Conservation (phyloP, 2,329 filamentous ascomycete species). For the Calonectria crousiana region DNA sequence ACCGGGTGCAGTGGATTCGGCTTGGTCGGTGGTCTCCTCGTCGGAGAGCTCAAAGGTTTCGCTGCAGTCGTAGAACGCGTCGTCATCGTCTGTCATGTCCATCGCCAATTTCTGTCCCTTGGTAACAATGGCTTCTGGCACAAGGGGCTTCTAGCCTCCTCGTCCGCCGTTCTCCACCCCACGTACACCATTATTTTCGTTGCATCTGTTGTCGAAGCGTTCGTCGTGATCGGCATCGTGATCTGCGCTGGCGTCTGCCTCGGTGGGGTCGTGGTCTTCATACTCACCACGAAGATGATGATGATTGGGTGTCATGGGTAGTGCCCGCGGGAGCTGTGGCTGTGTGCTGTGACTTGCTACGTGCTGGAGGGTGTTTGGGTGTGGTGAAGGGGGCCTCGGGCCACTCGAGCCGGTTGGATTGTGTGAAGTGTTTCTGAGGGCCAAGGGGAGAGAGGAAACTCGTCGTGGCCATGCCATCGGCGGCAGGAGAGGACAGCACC, state of each 20-base stretch:
- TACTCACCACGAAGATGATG: conserved; percentile 65
- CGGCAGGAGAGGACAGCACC: conserved; percentile 66
- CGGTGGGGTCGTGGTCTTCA: conserved; percentile 42
- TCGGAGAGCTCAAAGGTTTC: conserved; percentile 25
- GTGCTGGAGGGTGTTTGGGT: conserved; percentile 53
- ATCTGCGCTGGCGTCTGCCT: conserved; percentile 32
- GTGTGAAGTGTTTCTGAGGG: conserved; percentile 48
- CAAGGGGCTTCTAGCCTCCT: conserved; percentile 39
- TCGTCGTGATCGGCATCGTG: conserved; percentile 21
- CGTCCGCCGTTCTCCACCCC: neutral
- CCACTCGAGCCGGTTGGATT: conserved; percentile 38
- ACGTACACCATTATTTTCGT: conserved; percentile 3
- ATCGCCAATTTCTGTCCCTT: neutral
- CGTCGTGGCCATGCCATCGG: conserved; percentile 57
- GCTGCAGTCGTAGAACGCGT: conserved; percentile 35
- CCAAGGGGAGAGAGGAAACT: conserved; percentile 56
- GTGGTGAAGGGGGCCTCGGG: conserved; percentile 52
- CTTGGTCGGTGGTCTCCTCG: conserved; percentile 36
- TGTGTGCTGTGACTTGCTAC: conserved; percentile 37
- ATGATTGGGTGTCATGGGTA: conserved; percentile 43
- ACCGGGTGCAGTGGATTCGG: conserved; percentile 44
- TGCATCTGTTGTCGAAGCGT: conserved; percentile 5
- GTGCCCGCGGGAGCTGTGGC: conserved; percentile 31
- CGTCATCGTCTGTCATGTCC: conserved; percentile 17
- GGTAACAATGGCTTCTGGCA: conserved; percentile 10